Conservation (phyloP, 306 rosid genomes). For the Elaeagnus macrophylla region DNA sequence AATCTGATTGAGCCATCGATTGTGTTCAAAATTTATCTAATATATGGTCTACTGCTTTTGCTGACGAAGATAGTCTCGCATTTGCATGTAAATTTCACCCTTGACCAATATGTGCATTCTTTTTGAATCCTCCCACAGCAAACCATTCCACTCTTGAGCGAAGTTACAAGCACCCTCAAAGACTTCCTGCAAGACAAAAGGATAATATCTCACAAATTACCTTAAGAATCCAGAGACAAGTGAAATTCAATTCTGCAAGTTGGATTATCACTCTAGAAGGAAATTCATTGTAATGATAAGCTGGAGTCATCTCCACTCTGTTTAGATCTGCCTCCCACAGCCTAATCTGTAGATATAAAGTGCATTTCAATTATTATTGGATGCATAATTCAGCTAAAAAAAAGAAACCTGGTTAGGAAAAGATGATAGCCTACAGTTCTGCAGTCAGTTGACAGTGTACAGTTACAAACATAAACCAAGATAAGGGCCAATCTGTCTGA, state of each 20-base stretch:
- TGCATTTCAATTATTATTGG: slow-evolving; percentile 2
- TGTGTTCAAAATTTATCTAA: no score
- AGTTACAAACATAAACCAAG: not conserved
- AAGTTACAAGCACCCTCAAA: slow-evolving; percentile 80
- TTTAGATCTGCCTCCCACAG: slow-evolving; percentile 91
- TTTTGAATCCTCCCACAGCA: slow-evolving; percentile 86
- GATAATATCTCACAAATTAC: slow-evolving; percentile 5
- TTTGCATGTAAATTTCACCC: slow-evolving; percentile 52
- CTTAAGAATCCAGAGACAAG: not conserved
- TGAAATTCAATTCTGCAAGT: slow-evolving; percentile 4
- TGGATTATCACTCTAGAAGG: slow-evolving; percentile 64
- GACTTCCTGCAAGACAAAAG: slow-evolving; percentile 49
- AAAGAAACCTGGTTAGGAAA: not conserved
- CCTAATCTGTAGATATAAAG: slow-evolving; percentile 49
- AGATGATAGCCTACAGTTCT: not conserved
- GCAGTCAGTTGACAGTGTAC: not conserved
- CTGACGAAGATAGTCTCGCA: slow-evolving; percentile 63
- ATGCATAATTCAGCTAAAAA: slow-evolving; percentile 10
- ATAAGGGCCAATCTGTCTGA: not conserved
- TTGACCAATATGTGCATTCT: slow-evolving; percentile 73
- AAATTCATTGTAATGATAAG: slow-evolving; percentile 70
- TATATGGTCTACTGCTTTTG: slow-evolving; percentile 37
- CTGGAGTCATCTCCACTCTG: slow-evolving; percentile 66
- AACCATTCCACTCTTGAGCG: slow-evolving; percentile 73
- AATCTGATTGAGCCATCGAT: no score